phyloP scores from a whole-genome alignment of 805 yeast species.

The Candida arabinofermentans region DNA sequence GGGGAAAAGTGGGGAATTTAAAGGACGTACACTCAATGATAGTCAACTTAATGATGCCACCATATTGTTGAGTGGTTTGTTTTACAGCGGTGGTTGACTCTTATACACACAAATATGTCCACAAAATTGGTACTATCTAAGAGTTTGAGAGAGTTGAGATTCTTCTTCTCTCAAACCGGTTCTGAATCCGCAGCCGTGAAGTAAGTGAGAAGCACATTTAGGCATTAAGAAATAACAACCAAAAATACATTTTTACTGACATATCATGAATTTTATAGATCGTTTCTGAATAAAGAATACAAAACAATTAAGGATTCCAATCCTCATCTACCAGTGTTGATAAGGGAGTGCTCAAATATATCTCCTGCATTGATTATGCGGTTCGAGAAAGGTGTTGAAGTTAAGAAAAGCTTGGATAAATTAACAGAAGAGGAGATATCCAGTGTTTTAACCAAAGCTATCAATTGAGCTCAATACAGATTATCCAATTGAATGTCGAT shows the following conservation, averaged over 20 bases:
- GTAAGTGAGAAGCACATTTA: slow-evolving; percentile 18
- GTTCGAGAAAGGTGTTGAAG: slow-evolving; percentile 53
- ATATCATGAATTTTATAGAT: slow-evolving; percentile 36
- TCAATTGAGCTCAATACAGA: background rate
- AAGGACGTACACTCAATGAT: no score
- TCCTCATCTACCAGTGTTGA: slow-evolving; percentile 66
- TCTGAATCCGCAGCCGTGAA: slow-evolving; percentile 62
- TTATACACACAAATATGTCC: slow-evolving; percentile 12
- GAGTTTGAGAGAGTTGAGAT: slow-evolving; percentile 73
- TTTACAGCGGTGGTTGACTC: background rate
- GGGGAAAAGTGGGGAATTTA: no score
- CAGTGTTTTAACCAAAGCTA: slow-evolving; percentile 26
- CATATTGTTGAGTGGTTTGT: no score
- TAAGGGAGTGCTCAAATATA: slow-evolving; percentile 73
- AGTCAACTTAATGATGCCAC: no score
- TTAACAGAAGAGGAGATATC: slow-evolving; percentile 43
- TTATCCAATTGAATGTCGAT: no score
- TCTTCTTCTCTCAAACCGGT: slow-evolving; percentile 79
- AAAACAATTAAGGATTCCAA: slow-evolving; percentile 60
- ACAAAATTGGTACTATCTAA: slow-evolving; percentile 33
- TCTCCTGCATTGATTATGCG: slow-evolving; percentile 74
- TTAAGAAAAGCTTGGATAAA: slow-evolving; percentile 45
- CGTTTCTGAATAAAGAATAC: slow-evolving; percentile 60
- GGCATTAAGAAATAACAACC: background rate
- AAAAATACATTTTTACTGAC: no score